Percentiles rank a stretch among this genome's conserved stretches.
These are phyloP conservation scores for Gracilaria domingensis DNA, from an alignment of 23 red algal genomes.

Conservation along the genomic window DNA sequence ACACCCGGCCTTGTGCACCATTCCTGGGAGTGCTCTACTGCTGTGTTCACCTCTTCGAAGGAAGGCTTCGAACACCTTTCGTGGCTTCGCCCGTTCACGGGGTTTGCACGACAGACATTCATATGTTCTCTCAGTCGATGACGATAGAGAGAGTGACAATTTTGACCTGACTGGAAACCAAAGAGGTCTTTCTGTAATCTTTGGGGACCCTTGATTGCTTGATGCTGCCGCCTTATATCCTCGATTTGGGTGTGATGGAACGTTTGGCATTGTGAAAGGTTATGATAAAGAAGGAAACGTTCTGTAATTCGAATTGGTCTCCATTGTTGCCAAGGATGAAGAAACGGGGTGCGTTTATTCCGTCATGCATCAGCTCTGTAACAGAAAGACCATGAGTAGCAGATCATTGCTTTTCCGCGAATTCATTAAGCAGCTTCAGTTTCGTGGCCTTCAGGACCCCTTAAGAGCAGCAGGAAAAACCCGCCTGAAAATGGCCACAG, in stretches of 20 bases:
- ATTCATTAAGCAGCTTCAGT: neutral
- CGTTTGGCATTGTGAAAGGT: neutral
- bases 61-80: too few species aligned
- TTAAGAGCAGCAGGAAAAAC: neutral
- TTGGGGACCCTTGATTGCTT: neutral
- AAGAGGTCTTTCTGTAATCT: slow-evolving; percentile 11
- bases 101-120: neutral
- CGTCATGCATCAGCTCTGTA: slow-evolving; percentile 5
- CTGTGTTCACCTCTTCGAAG: too few species aligned
- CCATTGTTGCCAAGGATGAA: slow-evolving; percentile 6
- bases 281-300: neutral
- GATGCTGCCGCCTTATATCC: neutral
- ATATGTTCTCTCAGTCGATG: neutral
- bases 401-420: slow-evolving; percentile 4
- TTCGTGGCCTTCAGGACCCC: neutral
- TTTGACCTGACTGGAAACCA: neutral
- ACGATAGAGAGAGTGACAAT: neutral
- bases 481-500: slow-evolving; percentile 1
- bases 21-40: too few species aligned
- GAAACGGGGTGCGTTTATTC: neutral
- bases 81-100: too few species aligned
- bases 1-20: neutral
- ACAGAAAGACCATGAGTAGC: neutral
- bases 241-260: slow-evolving; percentile 2
- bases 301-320: slow-evolving; percentile 13